Base-by-base conservation (phyloP, 2,329 filamentous ascomycete species). In the Hypocreales sp. region DNA sequence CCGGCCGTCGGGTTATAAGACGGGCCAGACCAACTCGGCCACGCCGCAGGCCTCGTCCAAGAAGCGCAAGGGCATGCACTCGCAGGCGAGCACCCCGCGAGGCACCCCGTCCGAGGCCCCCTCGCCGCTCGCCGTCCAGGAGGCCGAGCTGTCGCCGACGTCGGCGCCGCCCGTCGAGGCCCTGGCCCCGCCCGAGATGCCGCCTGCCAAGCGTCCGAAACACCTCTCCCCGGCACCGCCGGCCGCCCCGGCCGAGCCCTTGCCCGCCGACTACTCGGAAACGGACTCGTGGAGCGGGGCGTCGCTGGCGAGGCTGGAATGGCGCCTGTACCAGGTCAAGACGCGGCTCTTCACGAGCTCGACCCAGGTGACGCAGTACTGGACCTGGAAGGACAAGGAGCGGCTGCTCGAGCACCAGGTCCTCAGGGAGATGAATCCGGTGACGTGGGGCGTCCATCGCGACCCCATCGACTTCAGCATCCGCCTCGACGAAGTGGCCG, bases 351-450 rank as follows among this genome's bases (percentile, higher is more conserved):
- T 59, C 27, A 60, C 63, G 1, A 64, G 58, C 14, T 60, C 58
- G 28, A 44, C 50, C 3, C 39, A 50, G 9, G 58, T 64, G 5
- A 67, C 61, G 9, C 66, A 71, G 40, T 70, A 69, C 45, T 67
- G 63, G 63, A 62, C 63, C 26, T 70, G 59, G 58, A 38, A 59
- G 4, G 48, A 48, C 7, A 42, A 53, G 17, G 39, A 41, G 6
- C 48, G 40, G 12, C 38, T 51, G 10, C 63, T 70, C 28, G 60
- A 69, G 47, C 66, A 70, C 35, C 65, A 68, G 38, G 58, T 69
- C 2, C 51, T 70, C 5, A 56, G 55, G 24, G 54, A 61, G 11
- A 48, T 54, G 4, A 30, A 49, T 12, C 57, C 58, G 10, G 50
- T 54, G 3, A 43, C 42, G 1, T 71, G 66, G 66, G 60, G 55